Evolutionary conservation across 257 asterid species (phyloP).

Genomic region (Nyctanthes arbortristis): DNA sequence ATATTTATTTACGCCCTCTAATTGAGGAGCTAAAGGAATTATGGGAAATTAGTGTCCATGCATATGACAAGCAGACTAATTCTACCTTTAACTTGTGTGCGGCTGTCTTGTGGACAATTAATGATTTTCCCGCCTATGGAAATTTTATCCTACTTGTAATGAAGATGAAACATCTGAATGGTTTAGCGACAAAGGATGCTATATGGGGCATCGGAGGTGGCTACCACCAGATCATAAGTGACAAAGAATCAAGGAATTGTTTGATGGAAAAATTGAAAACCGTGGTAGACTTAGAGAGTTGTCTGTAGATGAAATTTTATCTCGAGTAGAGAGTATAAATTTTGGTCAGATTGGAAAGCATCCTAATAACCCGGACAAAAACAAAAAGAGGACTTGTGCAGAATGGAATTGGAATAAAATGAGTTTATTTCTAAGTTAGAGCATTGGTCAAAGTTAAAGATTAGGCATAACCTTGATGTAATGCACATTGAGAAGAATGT

Average conservation of each 20-base stretch:
- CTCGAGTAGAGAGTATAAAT: neutral
- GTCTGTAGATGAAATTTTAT: neutral
- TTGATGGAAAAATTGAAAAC: neutral
- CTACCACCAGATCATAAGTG: neutral
- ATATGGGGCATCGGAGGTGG: no score
- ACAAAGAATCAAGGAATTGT: neutral
- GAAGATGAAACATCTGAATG: no score
- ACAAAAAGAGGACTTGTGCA: no score
- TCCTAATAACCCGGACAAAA: no score
- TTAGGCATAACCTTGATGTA: no score
- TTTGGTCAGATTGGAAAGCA: neutral
- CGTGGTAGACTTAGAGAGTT: neutral
- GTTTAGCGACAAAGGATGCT: no score
- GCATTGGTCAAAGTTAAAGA: no score
- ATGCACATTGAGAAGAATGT: no score
- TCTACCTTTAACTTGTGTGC: neutral
- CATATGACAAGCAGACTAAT: neutral
- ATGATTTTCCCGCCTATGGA: neutral
- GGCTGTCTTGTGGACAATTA: neutral
- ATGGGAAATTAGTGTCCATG: neutral
- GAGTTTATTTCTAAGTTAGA: no score
- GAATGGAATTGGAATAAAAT: no score
- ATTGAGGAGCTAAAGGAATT: neutral
- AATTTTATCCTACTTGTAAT: no score
- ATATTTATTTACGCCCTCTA: neutral